Conservation (phyloP, 805 yeast genomes). For the Starmerella davenportii region DNA sequence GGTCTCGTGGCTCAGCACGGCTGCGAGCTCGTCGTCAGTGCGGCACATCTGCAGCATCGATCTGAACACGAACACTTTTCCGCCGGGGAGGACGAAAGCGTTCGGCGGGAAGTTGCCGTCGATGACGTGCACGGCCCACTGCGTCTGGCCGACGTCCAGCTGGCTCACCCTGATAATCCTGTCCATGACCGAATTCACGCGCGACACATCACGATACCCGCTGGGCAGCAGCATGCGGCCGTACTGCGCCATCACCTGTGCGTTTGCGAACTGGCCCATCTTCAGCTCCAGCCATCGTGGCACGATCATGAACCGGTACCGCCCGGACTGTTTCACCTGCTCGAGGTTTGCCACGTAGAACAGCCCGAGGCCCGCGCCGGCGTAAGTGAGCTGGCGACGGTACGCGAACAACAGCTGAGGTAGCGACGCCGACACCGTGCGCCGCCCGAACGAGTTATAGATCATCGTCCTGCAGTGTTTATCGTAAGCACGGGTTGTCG, state of each 20-base stretch:
- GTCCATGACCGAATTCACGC: constrained; percentile 45
- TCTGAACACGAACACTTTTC: constrained; percentile 79
- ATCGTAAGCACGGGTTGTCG: too few relatives aligned
- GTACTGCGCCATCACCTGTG: constrained; percentile 40
- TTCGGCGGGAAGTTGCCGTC: constrained; percentile 68
- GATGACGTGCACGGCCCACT: constrained; percentile 73
- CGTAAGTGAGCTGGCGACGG: constrained; percentile 10
- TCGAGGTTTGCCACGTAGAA: constrained; percentile 40
- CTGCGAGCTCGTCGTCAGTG: constrained; percentile 85
- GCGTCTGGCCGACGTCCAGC: constrained; percentile 2
- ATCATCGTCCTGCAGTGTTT: too few relatives aligned
- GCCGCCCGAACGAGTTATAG: constrained; percentile 15
- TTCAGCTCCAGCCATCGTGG: constrained; percentile 44
- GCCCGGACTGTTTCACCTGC: constrained; percentile 63
- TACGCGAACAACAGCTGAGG: neutral
- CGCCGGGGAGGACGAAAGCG: constrained; percentile 92
- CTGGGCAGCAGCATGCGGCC: constrained; percentile 38
- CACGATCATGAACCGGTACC: constrained; percentile 55
- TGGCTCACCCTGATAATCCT: constrained; percentile 35
- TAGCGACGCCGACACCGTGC: neutral
- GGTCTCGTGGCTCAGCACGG: constrained; percentile 81
- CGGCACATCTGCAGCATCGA: constrained; percentile 60
- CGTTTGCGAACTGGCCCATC: constrained; percentile 49
- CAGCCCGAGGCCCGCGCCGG: constrained; percentile 23
- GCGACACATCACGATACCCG: constrained; percentile 38